These are phyloP conservation scores for Vaccinium darrowii DNA, from an alignment of 148 eudicot genomes.

Conservation along the genomic window DNA sequence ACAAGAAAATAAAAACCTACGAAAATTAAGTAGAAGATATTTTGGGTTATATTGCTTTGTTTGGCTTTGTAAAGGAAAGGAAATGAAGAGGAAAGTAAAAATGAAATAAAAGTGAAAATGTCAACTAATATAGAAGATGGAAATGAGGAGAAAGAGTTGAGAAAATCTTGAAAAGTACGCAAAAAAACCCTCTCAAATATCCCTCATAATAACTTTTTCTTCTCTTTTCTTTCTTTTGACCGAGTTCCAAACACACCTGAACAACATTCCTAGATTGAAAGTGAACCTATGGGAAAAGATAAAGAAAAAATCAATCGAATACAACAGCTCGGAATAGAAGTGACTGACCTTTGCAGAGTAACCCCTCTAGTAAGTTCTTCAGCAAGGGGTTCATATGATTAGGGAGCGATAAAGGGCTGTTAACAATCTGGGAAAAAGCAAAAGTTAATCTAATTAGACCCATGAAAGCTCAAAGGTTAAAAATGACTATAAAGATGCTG, in stretches of 20 bases:
- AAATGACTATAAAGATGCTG: background rate
- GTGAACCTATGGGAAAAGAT: background rate
- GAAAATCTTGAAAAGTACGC: background rate
- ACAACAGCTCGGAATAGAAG: background rate
- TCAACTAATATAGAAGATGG: background rate
- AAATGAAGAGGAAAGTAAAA: background rate
- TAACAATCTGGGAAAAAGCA: constrained; percentile 57
- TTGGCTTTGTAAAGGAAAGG: background rate
- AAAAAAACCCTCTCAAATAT: background rate
- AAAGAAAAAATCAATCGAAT: background rate
- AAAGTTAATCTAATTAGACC: constrained; percentile 18
- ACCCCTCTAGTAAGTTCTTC: constrained; percentile 67
- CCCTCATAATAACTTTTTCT: background rate
- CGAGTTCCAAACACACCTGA: background rate
- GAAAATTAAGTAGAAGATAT: background rate
- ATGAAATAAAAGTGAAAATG: background rate
- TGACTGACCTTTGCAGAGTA: constrained; percentile 81
- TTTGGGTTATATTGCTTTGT: background rate
- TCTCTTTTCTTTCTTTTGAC: background rate
- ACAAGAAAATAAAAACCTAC: background rate
- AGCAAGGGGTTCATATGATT: constrained; percentile 57
- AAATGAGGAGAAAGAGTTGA: background rate
- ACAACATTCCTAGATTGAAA: background rate
- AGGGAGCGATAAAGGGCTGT: constrained; percentile 61
- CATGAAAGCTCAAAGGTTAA: background rate